Conservation (phyloP, 306 rosid species). For the apple (Malus domestica) region DNA sequence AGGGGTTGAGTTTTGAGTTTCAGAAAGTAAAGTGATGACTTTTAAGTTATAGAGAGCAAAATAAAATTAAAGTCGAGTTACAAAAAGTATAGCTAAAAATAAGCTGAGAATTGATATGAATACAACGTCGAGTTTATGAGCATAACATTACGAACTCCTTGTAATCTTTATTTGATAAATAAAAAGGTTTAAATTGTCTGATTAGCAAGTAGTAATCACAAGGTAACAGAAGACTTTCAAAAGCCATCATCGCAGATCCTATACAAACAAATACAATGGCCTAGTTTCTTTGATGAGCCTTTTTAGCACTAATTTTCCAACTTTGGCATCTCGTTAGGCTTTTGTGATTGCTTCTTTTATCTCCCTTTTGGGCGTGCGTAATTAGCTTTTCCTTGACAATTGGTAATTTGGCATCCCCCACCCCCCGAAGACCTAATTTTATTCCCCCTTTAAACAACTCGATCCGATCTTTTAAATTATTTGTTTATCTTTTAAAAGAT, state of each 20-base stretch:
- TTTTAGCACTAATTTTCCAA: background rate
- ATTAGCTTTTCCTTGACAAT: conserved; percentile 19
- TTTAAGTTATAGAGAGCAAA: no score
- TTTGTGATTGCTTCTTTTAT: background rate
- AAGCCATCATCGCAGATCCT: background rate
- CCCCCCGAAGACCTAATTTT: conserved; percentile 21
- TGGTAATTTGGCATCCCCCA: background rate
- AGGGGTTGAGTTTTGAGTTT: no score
- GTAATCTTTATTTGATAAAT: no score
- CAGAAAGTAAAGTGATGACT: no score
- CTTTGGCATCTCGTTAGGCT: conserved; percentile 5
- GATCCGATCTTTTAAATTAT: conserved; percentile 15
- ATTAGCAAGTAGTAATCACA: background rate
- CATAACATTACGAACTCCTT: no score
- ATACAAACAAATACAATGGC: background rate
- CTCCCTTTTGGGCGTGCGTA: conserved; percentile 16
- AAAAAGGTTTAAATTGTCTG: no score
- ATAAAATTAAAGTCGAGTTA: no score
- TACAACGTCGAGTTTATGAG: no score
- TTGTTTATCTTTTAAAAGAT: conserved; percentile 21
- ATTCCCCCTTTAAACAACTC: conserved; percentile 8
- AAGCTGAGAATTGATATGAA: no score
- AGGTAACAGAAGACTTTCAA: background rate
- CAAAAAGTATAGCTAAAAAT: no score
- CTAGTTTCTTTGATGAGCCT: background rate